phyloP scores from a whole-genome alignment of 169 alveolate genomes.

The Perkinsus olseni region DNA sequence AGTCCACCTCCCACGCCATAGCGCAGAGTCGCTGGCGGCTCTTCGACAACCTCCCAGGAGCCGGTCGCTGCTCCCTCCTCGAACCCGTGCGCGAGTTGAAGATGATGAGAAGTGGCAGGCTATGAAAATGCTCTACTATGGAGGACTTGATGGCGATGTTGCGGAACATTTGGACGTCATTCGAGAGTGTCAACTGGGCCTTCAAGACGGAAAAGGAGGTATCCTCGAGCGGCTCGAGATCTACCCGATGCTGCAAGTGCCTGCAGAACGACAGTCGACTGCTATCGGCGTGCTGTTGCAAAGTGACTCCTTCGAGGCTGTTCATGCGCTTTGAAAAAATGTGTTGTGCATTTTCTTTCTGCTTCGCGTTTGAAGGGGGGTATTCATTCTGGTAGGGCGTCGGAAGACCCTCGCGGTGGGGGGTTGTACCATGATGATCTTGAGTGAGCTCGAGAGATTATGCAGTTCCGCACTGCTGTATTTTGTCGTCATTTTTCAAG shows the following conservation, averaged over 20 bases:
- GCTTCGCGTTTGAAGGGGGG: too few relatives aligned
- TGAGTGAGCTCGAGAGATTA: too few relatives aligned
- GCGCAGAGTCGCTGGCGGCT: too few relatives aligned
- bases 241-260: neutral
- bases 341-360: neutral
- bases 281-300: neutral
- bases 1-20: too few relatives aligned
- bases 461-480: too few relatives aligned
- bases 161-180: neutral
- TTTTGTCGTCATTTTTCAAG: too few relatives aligned
- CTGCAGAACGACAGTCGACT: neutral
- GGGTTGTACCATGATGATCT: too few relatives aligned
- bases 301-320: neutral
- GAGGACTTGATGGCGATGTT: neutral
- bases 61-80: too few relatives aligned
- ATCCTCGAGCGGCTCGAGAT: neutral
- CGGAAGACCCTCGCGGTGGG: too few relatives aligned
- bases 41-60: too few relatives aligned
- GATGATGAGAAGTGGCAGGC: neutral
- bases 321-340: neutral
- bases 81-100: too few relatives aligned
- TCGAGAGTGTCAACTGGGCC: neutral
- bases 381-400: too few relatives aligned
- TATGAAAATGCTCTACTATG: neutral
- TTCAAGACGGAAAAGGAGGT: neutral